Base-by-base conservation (phyloP, 225 moss, liverwort and hornwort species). In the Bryoerythrophyllum caledonicum region DNA sequence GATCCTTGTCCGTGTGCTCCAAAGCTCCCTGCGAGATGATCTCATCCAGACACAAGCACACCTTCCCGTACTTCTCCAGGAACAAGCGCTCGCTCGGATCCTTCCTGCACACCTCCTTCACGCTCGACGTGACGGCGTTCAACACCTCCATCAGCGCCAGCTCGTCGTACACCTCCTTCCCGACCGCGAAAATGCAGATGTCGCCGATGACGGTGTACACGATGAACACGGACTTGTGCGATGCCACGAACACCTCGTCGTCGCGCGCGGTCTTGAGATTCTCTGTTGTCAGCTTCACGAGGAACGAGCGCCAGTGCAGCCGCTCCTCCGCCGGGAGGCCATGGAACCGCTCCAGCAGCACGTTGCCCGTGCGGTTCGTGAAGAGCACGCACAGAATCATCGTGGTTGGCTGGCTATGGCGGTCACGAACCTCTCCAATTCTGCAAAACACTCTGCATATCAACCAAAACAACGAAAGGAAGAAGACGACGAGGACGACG, bases 1-100 rank as follows among this genome's bases (percentile, higher is more conserved):
- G 90, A 82, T 96, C 96, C 83, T 92, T 93, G 65, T 93, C 96
- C 2, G 93, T 96, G 82, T 93, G 96, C 85, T 96, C 96, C 79
- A 96, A 82, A 59, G 91, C 86, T n/a, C 96, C 96, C 79, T 91
- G 96, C 48, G 87, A 89, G 23, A 93, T 92, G 74, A 96, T 92
- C 85, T 96, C 93, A 81, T 96, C 96, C 73, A 96, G 76, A 79
- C 91, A 93, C 49, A 96, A 63, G 16, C 93, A 96, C 21, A 96
- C 76, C 84, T 89, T 96, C 21, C 96, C 96, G 66, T 96, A 96
- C 85, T 93, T 96, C 73, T 96, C 95, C 74, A 96, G 68, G 78
- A 96, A 96, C 80, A 93, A 76, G 41, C 93, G 95, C 79, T 96
- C 95, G 72, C 89, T 96, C 16, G 95, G 95, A 58, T 93, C 86